Evolutionary conservation across 2,329 filamentous ascomycete species (phyloP).

Genomic region (Calonectria montana): DNA sequence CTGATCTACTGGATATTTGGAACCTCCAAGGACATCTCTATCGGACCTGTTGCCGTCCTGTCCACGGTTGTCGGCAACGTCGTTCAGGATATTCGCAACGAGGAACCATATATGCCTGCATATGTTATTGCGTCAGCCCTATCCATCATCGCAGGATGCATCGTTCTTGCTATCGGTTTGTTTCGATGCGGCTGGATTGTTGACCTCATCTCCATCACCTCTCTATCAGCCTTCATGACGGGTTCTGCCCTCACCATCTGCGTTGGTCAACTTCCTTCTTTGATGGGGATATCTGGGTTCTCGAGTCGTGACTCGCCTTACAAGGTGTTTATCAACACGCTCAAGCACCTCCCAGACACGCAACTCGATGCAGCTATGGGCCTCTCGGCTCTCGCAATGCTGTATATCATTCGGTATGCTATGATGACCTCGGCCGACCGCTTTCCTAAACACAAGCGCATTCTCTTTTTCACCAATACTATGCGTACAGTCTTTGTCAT

Average conservation of each 20-base stretch:
- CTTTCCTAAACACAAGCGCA: slow-evolving; percentile 75
- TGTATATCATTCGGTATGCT: slow-evolving; percentile 78
- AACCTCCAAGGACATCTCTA: slow-evolving; percentile 98
- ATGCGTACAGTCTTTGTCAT: slow-evolving; percentile 93
- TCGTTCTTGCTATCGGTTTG: slow-evolving; percentile 83
- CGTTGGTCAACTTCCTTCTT: slow-evolving; percentile 81
- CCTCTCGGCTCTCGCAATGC: slow-evolving; percentile 79
- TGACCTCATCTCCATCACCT: slow-evolving; percentile 89
- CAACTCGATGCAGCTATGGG: slow-evolving; percentile 89
- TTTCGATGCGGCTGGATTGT: slow-evolving; percentile 89
- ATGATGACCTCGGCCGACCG: slow-evolving; percentile 77
- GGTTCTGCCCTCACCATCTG: slow-evolving; percentile 92
- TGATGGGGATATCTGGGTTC: slow-evolving; percentile 84
- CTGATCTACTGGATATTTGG: slow-evolving; percentile 98
- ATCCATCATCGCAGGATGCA: slow-evolving; percentile 79
- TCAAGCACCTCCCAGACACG: slow-evolving; percentile 76
- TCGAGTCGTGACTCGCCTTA: slow-evolving; percentile 84
- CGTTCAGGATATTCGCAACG: slow-evolving; percentile 70
- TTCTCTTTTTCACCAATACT: slow-evolving; percentile 91
- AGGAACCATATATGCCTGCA: slow-evolving; percentile 67
- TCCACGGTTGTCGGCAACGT: slow-evolving; percentile 90
- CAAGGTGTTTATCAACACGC: slow-evolving; percentile 82
- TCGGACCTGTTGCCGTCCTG: slow-evolving; percentile 95
- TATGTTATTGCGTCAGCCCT: slow-evolving; percentile 83
- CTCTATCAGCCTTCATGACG: slow-evolving; percentile 96